Evolutionary conservation across 441 rosid genomes (phyloP), one percentile per base, ranked within the genome.

Genomic region (Corymbia calophylla): DNA sequence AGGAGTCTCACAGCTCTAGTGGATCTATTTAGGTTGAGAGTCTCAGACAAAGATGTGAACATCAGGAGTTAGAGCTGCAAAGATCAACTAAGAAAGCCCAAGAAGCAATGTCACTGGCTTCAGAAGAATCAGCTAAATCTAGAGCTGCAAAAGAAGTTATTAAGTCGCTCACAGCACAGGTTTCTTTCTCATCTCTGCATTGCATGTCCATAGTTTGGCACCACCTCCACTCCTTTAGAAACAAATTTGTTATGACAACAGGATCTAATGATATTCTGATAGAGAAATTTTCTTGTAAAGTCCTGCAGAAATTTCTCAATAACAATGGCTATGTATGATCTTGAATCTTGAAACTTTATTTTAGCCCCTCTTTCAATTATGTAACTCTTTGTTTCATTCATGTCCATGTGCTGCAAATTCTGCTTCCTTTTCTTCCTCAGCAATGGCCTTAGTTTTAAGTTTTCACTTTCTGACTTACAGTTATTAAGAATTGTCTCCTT

Each of bases 61-160:
- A 94, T 80, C 99, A 97, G 94, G 99, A 97, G 93, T 89, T 92
- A 77, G 99, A 97, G 94, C 97, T 98, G 90, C 95, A 95, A 91
- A 97, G 94, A 90, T 96, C 99, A 48, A 92, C 95, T 18, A 97
- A 94, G 95, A 96, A 96, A 93, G 93, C 95, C 68, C 98, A 97
- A 92, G 99, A 98, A 92, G 98, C 99, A 64, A 91, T 93, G 93
- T 89, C 92, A 89, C 70, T 96, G 91, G 98, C 98, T 89, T 94
- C 95, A 16, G 99, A 97, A 85, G 99, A 97, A 91, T 96, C 99
- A 82, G 95, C 97, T 35, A 98, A 96, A 91, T 95, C 98, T 82
- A 96, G 93, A 95, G 99, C 99, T 49, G 98, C 99, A 87, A 98
- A 97, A 92, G 99, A 98, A 87, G 99, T 97, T 49, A 98, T 98